phyloP scores from a whole-genome alignment of 2,329 filamentous ascomycete species.

The Curvularia spicifera region DNA sequence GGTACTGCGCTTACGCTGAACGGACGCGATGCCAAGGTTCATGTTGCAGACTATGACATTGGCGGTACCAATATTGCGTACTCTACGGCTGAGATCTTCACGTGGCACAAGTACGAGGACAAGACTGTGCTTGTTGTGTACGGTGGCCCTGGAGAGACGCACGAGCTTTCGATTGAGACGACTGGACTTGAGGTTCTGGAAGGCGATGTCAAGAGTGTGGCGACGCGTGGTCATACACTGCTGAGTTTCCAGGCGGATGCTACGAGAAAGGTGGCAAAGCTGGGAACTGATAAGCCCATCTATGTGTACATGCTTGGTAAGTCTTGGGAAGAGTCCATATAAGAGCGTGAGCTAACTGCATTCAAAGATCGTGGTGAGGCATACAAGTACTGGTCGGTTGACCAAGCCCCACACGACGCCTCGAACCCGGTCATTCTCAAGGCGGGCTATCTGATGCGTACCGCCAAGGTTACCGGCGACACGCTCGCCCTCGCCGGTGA shows the following conservation, averaged over 20 bases:
- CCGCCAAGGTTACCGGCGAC: constrained; percentile 62
- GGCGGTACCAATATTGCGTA: constrained; percentile 67
- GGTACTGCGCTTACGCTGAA: constrained; percentile 62
- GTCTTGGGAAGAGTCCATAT: constrained; percentile 18
- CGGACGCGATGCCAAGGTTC: constrained; percentile 70
- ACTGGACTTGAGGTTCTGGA: constrained; percentile 49
- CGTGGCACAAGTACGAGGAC: constrained; percentile 68
- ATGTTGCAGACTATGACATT: constrained; percentile 70
- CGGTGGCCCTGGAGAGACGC: constrained; percentile 65
- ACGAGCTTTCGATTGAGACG: constrained; percentile 64
- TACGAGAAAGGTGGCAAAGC: constrained; percentile 59
- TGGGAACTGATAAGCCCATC: constrained; percentile 52
- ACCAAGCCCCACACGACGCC: constrained; percentile 48
- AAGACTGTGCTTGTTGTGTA: constrained; percentile 70
- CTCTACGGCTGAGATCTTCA: constrained; percentile 71
- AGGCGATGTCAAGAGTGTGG: constrained; percentile 50
- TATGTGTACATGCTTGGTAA: constrained; percentile 64
- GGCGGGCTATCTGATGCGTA: constrained; percentile 69
- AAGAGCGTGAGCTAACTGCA: constrained; percentile 19
- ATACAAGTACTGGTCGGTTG: constrained; percentile 72
- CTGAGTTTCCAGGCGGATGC: constrained; percentile 64
- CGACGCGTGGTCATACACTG: constrained; percentile 54
- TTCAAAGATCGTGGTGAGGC: constrained; percentile 67
- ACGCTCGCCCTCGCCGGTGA: constrained; percentile 71
- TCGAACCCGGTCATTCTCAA: constrained; percentile 62